These are phyloP conservation scores for Ogataea pignaliae DNA, from an alignment of 805 yeast species.

Conservation along the genomic window DNA sequence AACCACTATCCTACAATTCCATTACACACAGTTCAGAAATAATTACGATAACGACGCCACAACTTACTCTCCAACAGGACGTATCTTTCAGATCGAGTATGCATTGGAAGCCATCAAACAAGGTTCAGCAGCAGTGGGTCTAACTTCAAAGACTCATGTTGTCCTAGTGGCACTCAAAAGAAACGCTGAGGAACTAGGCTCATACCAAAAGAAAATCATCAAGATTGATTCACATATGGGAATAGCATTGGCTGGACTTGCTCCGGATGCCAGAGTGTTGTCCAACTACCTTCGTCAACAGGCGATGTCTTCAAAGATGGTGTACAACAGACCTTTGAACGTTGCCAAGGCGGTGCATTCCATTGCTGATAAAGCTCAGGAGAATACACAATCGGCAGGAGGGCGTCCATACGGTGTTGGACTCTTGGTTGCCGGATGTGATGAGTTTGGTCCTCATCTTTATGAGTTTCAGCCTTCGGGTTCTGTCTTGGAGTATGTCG, in stretches of 20 bases:
- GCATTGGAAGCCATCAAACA: constrained; percentile 96
- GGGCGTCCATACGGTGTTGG: constrained; percentile 99
- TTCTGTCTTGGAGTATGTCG: constrained; percentile 82
- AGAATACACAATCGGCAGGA: constrained; percentile 93
- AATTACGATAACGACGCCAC: constrained; percentile 98
- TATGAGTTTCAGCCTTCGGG: constrained; percentile 97
- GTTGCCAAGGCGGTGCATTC: constrained; percentile 78
- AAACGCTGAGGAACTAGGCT: constrained; percentile 95
- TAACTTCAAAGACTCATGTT: constrained; percentile 80
- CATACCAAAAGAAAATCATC: constrained; percentile 91
- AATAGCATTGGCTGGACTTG: constrained; percentile 92
- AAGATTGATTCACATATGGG: constrained; percentile 93
- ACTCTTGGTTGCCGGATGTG: constrained; percentile 81
- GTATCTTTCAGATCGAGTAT: constrained; percentile 85
- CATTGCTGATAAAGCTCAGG: constrained; percentile 95
- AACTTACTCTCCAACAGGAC: constrained; percentile 93
- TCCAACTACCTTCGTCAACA: constrained; percentile 86
- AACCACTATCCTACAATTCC: background rate
- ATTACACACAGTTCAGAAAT: constrained; percentile 69
- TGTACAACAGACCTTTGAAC: constrained; percentile 80
- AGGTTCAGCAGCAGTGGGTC: constrained; percentile 96
- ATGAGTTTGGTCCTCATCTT: constrained; percentile 90
- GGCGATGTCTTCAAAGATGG: constrained; percentile 81
- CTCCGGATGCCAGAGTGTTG: constrained; percentile 95
- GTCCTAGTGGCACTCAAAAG: constrained; percentile 93